A percentile compares a stretch with the other conserved stretches of the same genome.
These are phyloP conservation scores for Phialophora tarda DNA, from an alignment of 2,329 filamentous ascomycete genomes.

Conservation along the genomic window DNA sequence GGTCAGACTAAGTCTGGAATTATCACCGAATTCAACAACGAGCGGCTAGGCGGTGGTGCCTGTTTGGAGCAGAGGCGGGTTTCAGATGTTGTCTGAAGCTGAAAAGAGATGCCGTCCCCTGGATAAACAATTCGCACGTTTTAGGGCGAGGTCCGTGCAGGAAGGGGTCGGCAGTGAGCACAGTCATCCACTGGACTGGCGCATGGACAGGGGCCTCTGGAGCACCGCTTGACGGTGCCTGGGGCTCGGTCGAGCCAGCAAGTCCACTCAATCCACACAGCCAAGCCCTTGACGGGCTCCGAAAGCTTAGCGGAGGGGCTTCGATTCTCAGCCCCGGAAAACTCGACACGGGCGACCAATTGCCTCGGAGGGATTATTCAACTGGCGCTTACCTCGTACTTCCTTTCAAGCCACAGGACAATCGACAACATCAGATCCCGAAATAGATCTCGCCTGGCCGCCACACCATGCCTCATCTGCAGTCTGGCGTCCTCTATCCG, in stretches of 20 bases:
- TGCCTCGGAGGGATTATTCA: slow-evolving; percentile 2
- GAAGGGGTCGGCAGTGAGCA: background rate
- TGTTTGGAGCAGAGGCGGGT: slow-evolving; percentile 22
- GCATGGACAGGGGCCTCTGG: slow-evolving; percentile 10
- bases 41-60: slow-evolving; percentile 18
- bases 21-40: slow-evolving; percentile 14
- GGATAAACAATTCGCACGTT: background rate
- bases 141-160: slow-evolving; percentile 1
- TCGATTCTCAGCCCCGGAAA: background rate
- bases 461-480: background rate
- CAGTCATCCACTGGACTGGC: slow-evolving; percentile 12
- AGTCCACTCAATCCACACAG: slow-evolving; percentile 5
- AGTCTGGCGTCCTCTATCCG: background rate
- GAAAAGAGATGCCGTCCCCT: slow-evolving; percentile 17
- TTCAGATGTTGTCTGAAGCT: slow-evolving; percentile 26
- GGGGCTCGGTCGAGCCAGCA: slow-evolving; percentile 5
- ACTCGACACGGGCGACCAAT: slow-evolving; percentile 14
- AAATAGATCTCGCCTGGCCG: slow-evolving; percentile 16
- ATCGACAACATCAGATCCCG: slow-evolving; percentile 7
- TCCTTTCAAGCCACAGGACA: slow-evolving; percentile 4
- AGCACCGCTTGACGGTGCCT: slow-evolving; percentile 5
- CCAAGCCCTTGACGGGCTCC: slow-evolving; percentile 22
- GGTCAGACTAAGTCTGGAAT: slow-evolving; percentile 13
- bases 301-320: slow-evolving; percentile 23
- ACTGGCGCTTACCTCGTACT: slow-evolving; percentile 14